Percentiles rank a stretch among this genome's conserved stretches.
These are phyloP conservation scores for Colletotrichum brevisporum DNA, from an alignment of 2,329 filamentous ascomycete genomes.

Conservation along the genomic window DNA sequence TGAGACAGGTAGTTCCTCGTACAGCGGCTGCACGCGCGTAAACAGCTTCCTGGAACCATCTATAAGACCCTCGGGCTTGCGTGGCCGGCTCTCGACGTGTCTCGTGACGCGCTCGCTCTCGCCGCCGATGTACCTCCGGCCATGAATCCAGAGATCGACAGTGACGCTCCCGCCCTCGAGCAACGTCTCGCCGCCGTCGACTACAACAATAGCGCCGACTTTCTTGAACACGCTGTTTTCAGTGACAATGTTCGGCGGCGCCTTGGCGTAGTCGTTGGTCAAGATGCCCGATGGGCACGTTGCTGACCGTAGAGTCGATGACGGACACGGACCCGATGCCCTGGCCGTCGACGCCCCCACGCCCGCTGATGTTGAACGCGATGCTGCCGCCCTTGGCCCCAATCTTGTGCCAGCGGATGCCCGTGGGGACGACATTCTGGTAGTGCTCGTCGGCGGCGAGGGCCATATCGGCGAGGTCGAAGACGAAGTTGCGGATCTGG, in stretches of 20 bases:
- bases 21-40: constrained; percentile 51
- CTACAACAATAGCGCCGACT: neutral
- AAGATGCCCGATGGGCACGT: constrained; percentile 9
- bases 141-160: constrained; percentile 32
- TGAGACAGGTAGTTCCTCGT: constrained; percentile 44
- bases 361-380: constrained; percentile 47
- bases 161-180: neutral
- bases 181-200: neutral
- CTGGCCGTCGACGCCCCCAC: constrained; percentile 49
- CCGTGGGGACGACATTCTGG: constrained; percentile 51
- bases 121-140: constrained; percentile 29
- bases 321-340: constrained; percentile 37
- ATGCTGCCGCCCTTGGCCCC: constrained; percentile 43
- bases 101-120: constrained; percentile 21
- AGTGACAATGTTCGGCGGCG: constrained; percentile 19
- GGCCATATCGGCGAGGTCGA: constrained; percentile 68
- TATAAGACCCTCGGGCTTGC: constrained; percentile 28
- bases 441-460: constrained; percentile 50
- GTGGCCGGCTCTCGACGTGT: constrained; percentile 15
- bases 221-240: constrained; percentile 5
- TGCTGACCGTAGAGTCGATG: constrained; percentile 31
- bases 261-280: constrained; percentile 1
- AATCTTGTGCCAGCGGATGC: constrained; percentile 70
- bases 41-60: constrained; percentile 44
- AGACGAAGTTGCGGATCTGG: constrained; percentile 67